phyloP scores from a whole-genome alignment of 2,329 filamentous ascomycete species.

The Pyrenophora teres region DNA sequence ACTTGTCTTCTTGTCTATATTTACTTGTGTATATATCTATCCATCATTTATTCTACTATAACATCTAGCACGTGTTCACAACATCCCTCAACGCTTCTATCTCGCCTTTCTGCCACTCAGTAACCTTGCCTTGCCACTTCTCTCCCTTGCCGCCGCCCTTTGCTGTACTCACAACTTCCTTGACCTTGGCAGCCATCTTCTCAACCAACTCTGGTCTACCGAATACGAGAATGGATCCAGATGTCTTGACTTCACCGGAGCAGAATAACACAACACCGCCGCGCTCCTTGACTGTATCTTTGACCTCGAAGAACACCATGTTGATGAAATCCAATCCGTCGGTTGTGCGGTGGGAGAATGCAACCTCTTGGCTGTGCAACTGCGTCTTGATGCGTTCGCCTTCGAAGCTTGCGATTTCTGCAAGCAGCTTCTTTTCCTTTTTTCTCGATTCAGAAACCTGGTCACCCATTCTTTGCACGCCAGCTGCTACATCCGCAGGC shows the following conservation, averaged over 20 bases:
- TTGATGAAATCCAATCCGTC: conserved; percentile 41
- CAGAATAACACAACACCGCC: conserved; percentile 32
- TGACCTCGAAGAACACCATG: conserved; percentile 33
- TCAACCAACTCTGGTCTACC: conserved; percentile 35
- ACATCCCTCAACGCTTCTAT: conserved; percentile 32
- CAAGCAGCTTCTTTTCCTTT: conserved; percentile 35
- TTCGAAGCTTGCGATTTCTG: conserved; percentile 36
- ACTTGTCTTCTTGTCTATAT: background rate
- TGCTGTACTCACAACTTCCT: conserved; percentile 29
- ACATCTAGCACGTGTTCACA: conserved; percentile 17
- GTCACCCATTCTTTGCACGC: conserved; percentile 32
- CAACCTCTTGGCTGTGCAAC: conserved; percentile 19
- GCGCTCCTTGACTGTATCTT: conserved; percentile 28
- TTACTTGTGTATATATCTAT: background rate
- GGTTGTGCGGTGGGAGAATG: conserved; percentile 31
- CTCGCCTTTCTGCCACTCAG: conserved; percentile 41
- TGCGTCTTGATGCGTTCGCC: conserved; percentile 28
- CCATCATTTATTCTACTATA: background rate
- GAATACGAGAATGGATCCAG: conserved; percentile 35
- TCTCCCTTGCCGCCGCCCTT: conserved; percentile 43
- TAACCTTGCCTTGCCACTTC: conserved; percentile 44
- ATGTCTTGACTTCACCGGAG: conserved; percentile 34
- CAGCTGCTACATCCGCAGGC: conserved; percentile 30
- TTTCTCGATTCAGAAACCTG: conserved; percentile 30
- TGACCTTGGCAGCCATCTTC: conserved; percentile 29